Evolutionary conservation across 768 basidiomycete genomes (phyloP).

Genomic region (Suillus bovinus): DNA sequence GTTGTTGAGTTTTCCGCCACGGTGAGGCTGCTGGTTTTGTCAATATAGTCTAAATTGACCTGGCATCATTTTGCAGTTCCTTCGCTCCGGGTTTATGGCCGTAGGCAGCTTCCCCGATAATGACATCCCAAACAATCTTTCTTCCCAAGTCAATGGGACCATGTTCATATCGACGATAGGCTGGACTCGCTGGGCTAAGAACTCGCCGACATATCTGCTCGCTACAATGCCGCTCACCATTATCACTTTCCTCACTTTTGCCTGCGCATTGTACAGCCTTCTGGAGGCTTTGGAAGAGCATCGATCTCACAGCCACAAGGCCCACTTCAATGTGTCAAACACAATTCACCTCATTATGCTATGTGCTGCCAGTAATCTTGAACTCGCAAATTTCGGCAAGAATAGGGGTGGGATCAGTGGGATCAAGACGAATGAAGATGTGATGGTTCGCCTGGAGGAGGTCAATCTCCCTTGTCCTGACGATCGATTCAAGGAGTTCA

Average conservation of each 20-base stretch:
- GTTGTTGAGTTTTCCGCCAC: slow-evolving; percentile 12
- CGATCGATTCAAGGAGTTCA: no score
- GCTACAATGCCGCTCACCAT: slow-evolving; percentile 1
- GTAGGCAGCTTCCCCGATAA: slow-evolving; percentile 1
- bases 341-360: no score
- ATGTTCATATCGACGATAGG: slow-evolving; percentile 8
- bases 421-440: no score
- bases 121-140: slow-evolving; percentile 1
- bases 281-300: neutral
- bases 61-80: slow-evolving; percentile 3
- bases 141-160: neutral
- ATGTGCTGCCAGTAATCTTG: no score
- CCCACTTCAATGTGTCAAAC: neutral
- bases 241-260: slow-evolving; percentile 1
- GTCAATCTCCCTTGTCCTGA: no score
- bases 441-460: no score
- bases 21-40: neutral
- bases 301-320: neutral
- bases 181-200: slow-evolving; percentile 2
- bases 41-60: neutral
- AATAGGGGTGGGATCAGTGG: no score
- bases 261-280: slow-evolving; percentile 1
- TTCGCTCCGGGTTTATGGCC: slow-evolving; percentile 9
- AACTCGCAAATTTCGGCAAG: no score
- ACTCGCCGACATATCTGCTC: slow-evolving; percentile 4